These are phyloP conservation scores for Salvia miltiorrhiza DNA, from an alignment of 257 asterid species.

Conservation along the genomic window DNA sequence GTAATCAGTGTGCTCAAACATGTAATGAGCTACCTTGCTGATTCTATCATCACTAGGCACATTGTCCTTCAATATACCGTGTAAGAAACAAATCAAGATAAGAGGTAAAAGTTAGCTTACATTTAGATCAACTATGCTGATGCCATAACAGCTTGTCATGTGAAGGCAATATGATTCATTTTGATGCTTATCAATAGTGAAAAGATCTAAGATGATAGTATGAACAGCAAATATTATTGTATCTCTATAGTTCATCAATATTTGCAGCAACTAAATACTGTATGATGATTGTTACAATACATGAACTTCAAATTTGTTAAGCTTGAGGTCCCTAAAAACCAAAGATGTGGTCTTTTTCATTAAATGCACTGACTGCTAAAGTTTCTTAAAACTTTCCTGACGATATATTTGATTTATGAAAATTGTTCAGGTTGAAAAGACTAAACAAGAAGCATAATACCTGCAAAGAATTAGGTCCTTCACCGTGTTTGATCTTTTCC, in stretches of 20 bases:
- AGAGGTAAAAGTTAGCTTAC: background rate
- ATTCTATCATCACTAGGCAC: constrained; percentile 32
- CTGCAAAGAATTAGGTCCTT: constrained; percentile 39
- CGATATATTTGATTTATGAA: constrained; percentile 6
- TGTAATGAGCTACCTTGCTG: constrained; percentile 31
- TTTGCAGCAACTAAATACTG: background rate
- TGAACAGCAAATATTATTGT: background rate
- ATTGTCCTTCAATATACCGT: constrained; percentile 33
- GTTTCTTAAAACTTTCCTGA: background rate
- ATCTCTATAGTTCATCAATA: background rate
- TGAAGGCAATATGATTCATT: constrained; percentile 7
- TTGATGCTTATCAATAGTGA: background rate
- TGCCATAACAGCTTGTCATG: constrained; percentile 3
- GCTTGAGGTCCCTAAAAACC: background rate
- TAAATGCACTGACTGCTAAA: constrained; percentile 1
- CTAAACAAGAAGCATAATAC: constrained; percentile 29
- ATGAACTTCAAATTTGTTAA: background rate
- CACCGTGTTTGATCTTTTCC: constrained; percentile 39
- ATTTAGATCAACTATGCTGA: background rate
- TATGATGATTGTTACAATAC: background rate
- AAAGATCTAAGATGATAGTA: background rate
- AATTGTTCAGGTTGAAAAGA: constrained; percentile 8
- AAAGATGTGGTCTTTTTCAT: background rate
- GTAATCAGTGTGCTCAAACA: constrained; percentile 38
- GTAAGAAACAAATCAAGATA: constrained; percentile 1